These are phyloP conservation scores for Aspergillus sp. DNA, from an alignment of 2,329 filamentous ascomycete genomes.

Conservation along the genomic window DNA sequence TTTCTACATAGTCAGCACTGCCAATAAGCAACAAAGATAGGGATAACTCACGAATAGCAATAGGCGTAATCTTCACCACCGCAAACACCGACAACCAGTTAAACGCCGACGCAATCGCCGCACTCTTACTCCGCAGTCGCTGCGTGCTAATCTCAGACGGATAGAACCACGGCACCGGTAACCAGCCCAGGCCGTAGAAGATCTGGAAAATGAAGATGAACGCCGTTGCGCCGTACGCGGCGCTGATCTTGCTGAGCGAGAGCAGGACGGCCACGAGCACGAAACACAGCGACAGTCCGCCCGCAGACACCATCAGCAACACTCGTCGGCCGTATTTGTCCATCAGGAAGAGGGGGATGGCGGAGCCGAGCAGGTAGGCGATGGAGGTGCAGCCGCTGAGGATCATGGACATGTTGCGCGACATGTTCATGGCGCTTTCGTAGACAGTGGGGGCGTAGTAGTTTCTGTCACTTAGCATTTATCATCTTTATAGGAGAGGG, in stretches of 20 bases:
- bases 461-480: conserved; percentile 8
- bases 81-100: conserved; percentile 34
- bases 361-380: conserved; percentile 37
- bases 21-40: too few species aligned
- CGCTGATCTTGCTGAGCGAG: conserved; percentile 22
- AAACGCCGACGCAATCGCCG: conserved; percentile 35
- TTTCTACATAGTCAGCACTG: conserved; percentile 18
- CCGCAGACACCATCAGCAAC: conserved; percentile 37
- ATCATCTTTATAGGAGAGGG: too few species aligned
- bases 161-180: conserved; percentile 43
- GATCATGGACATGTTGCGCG: conserved; percentile 48
- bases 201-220: conserved; percentile 45
- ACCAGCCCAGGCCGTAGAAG: conserved; percentile 41
- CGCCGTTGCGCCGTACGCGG: conserved; percentile 38
- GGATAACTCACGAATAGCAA: conserved; percentile 14
- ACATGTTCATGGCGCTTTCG: conserved; percentile 33
- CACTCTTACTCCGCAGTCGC: conserved; percentile 34
- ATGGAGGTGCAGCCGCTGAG: conserved; percentile 44
- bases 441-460: conserved; percentile 39
- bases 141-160: conserved; percentile 39
- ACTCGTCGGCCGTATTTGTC: conserved; percentile 39
- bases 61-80: conserved; percentile 23
- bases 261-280: conserved; percentile 36
- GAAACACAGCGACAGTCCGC: conserved; percentile 42
- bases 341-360: conserved; percentile 39